These are phyloP conservation scores for Penicillium samsonianum DNA, from an alignment of 495 filamentous ascomycete genomes.

Conservation along the genomic window DNA sequence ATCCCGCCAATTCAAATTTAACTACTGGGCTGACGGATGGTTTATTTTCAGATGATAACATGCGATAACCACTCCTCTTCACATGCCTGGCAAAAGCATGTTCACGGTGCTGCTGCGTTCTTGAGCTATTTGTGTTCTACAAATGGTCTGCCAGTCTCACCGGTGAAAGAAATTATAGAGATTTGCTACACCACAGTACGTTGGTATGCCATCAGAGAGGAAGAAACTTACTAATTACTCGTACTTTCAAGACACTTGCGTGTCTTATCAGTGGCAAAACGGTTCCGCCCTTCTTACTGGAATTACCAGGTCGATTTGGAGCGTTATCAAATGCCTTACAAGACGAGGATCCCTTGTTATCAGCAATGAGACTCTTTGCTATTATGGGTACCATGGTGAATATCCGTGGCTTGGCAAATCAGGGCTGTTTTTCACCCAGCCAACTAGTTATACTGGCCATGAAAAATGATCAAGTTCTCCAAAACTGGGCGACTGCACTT, in stretches of 20 bases:
- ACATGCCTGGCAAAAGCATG: slow-evolving; percentile 5
- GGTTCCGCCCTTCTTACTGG: neutral
- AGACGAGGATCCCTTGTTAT: neutral
- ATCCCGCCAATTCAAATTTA: neutral
- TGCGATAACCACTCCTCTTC: neutral
- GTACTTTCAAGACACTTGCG: neutral
- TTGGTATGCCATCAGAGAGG: neutral
- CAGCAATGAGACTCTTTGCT: neutral
- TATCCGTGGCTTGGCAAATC: neutral
- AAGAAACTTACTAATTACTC: neutral
- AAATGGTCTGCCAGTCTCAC: neutral
- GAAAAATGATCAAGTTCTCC: neutral
- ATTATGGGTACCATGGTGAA: neutral
- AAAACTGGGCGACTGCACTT: neutral
- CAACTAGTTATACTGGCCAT: neutral
- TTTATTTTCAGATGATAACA: neutral
- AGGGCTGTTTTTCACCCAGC: neutral
- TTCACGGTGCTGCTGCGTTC: neutral
- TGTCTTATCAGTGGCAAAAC: neutral
- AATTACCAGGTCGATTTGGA: neutral
- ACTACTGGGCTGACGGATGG: neutral
- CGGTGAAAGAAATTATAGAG: neutral
- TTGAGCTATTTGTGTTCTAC: neutral
- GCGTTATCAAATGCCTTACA: neutral
- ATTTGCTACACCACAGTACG: neutral